Conservation (phyloP, 768 basidiomycete species). For the Hypsizygus marmoreus region DNA sequence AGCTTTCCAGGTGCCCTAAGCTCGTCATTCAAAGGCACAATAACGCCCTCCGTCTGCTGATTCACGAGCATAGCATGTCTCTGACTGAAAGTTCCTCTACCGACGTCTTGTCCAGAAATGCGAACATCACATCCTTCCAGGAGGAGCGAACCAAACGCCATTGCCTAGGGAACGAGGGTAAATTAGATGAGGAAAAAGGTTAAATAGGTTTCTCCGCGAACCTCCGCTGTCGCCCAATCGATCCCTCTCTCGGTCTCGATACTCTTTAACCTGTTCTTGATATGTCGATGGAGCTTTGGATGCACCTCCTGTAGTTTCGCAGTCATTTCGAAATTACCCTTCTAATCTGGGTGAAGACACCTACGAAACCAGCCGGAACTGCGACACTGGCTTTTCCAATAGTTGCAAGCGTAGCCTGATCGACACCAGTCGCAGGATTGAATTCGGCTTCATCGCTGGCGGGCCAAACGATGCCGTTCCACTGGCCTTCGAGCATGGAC, state of each 20-base stretch:
- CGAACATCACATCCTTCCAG: slow-evolving; percentile 80
- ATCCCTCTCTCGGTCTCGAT: slow-evolving; percentile 70
- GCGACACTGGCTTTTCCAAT: slow-evolving; percentile 73
- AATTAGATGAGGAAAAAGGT: not conserved
- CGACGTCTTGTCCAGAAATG: slow-evolving; percentile 93
- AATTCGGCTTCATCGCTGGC: slow-evolving; percentile 49
- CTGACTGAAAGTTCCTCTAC: slow-evolving; percentile 87
- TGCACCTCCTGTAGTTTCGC: slow-evolving; percentile 65
- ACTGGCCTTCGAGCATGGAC: slow-evolving; percentile 66
- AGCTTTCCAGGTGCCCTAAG: slow-evolving; percentile 64
- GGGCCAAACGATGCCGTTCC: slow-evolving; percentile 71
- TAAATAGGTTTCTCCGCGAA: slow-evolving; percentile 22
- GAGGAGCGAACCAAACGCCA: slow-evolving; percentile 89
- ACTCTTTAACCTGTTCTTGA: slow-evolving; percentile 72
- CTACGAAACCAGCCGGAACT: slow-evolving; percentile 62
- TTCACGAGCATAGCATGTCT: slow-evolving; percentile 92
- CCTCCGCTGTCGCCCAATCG: slow-evolving; percentile 92
- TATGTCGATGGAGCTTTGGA: slow-evolving; percentile 73
- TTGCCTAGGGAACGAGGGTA: slow-evolving; percentile 46
- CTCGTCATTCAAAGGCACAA: slow-evolving; percentile 80
- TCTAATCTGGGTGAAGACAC: slow-evolving; percentile 26
- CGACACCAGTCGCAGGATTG: slow-evolving; percentile 71
- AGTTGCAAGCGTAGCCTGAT: slow-evolving; percentile 46
- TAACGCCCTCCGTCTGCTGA: slow-evolving; percentile 77
- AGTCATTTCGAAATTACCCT: slow-evolving; percentile 38